A percentile compares a stretch with the other conserved stretches of the same genome.
These are phyloP conservation scores for Fusarium sp. DNA, from an alignment of 2,329 filamentous ascomycete species.

Conservation along the genomic window DNA sequence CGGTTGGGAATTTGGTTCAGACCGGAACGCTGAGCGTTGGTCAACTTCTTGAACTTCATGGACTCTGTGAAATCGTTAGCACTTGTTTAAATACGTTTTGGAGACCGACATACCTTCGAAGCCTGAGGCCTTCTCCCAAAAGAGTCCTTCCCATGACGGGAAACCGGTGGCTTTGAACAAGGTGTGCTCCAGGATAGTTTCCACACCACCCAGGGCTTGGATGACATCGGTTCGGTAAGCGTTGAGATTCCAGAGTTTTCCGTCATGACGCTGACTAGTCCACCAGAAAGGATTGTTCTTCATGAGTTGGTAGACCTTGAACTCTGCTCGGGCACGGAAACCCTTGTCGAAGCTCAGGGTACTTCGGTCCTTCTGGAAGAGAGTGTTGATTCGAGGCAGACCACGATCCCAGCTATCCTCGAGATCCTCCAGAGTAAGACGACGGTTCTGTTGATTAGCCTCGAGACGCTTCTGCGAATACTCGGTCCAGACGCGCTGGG, in stretches of 20 bases:
- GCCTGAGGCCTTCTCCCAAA: constrained; percentile 83
- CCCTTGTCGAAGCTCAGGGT: constrained; percentile 99
- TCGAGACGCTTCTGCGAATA: constrained; percentile 98
- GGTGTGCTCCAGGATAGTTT: constrained; percentile 97
- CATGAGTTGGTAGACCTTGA: constrained; percentile 99
- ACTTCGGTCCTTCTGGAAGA: constrained; percentile 98
- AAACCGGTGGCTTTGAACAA: constrained; percentile 98
- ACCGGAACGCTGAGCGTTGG: constrained; percentile 96
- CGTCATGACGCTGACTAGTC: constrained; percentile 97
- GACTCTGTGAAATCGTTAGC: constrained; percentile 60
- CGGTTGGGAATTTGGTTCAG: constrained; percentile 98
- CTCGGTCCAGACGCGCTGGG: constrained; percentile 98
- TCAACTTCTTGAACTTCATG: constrained; percentile 99
- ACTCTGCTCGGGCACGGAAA: constrained; percentile 93
- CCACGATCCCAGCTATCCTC: constrained; percentile 99
- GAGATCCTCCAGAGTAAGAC: constrained; percentile 93
- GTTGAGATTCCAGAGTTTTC: constrained; percentile 97
- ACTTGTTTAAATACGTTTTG: too few relatives aligned
- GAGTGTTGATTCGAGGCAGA: constrained; percentile 95
- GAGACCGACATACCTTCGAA: too few relatives aligned
- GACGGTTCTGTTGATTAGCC: constrained; percentile 95
- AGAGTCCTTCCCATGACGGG: constrained; percentile 95
- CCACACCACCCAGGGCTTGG: constrained; percentile 93
- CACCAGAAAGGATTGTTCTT: constrained; percentile 99
- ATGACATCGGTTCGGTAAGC: constrained; percentile 97